Conservation (phyloP, 768 basidiomycete species). For the Paxillus involutus region DNA sequence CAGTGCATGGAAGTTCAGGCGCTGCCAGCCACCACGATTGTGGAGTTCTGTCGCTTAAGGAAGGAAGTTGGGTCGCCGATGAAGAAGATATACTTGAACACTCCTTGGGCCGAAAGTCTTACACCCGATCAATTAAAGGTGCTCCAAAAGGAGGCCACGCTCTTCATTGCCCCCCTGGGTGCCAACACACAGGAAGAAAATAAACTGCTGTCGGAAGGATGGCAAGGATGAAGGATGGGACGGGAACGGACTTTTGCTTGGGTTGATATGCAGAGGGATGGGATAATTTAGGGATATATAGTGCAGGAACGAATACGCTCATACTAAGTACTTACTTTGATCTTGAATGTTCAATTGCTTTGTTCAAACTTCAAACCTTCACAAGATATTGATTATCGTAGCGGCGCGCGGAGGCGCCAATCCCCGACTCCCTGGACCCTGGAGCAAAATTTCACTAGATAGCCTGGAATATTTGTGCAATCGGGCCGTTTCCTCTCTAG, state of each 20-base stretch:
- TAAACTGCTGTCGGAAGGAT: constrained; percentile 25
- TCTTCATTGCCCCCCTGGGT: constrained; percentile 35
- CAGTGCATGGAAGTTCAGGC: constrained; percentile 47
- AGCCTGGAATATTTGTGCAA: too few species aligned
- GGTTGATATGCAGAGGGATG: background rate
- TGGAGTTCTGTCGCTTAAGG: constrained; percentile 38
- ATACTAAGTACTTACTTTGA: background rate
- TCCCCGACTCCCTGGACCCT: too few species aligned
- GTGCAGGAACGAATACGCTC: background rate
- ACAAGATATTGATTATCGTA: too few species aligned
- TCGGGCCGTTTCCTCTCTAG: too few species aligned
- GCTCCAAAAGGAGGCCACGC: constrained; percentile 22
- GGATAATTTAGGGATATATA: constrained; percentile 9
- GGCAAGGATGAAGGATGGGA: constrained; percentile 7
- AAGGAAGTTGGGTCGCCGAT: constrained; percentile 43
- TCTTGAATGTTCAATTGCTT: background rate
- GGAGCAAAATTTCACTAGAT: too few species aligned
- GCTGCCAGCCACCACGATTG: constrained; percentile 31
- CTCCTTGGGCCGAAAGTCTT: constrained; percentile 26
- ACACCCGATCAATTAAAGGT: constrained; percentile 20
- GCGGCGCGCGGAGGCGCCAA: too few species aligned
- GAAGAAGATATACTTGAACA: constrained; percentile 47
- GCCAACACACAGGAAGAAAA: constrained; percentile 49
- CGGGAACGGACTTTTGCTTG: too few species aligned
- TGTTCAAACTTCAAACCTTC: too few species aligned